phyloP scores from a whole-genome alignment of 768 basidiomycete species.

The Tulasnella sp. region DNA sequence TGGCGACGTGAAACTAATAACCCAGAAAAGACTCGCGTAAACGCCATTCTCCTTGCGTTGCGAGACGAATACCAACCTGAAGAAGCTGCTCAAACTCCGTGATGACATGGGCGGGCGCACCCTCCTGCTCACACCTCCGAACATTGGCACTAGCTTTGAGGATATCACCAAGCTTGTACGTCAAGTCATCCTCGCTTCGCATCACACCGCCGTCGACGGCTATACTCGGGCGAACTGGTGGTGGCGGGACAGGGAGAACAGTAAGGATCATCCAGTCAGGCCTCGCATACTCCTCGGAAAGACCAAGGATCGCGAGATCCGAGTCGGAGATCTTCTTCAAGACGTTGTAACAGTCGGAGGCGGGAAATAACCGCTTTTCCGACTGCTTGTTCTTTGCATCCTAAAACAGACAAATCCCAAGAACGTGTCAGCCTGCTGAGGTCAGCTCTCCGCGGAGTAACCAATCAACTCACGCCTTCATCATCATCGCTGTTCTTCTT shows the following conservation, averaged over 20 bases:
- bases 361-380: slow-evolving; percentile 71
- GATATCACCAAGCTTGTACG: slow-evolving; percentile 94
- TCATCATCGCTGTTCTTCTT: slow-evolving; percentile 92
- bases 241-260: slow-evolving; percentile 93
- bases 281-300: slow-evolving; percentile 90
- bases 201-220: slow-evolving; percentile 94
- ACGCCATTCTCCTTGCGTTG: slow-evolving; percentile 10
- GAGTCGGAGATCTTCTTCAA: slow-evolving; percentile 90
- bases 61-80: slow-evolving; percentile 47
- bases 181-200: slow-evolving; percentile 96
- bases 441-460: slow-evolving; percentile 5
- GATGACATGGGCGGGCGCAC: slow-evolving; percentile 91
- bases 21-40: not conserved
- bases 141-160: slow-evolving; percentile 92
- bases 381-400: slow-evolving; percentile 72
- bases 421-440: slow-evolving; percentile 4
- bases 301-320: slow-evolving; percentile 80
- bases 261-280: slow-evolving; percentile 99
- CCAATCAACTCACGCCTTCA: slow-evolving; percentile 57
- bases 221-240: slow-evolving; percentile 95
- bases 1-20: slow-evolving; percentile 88
- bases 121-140: slow-evolving; percentile 86
- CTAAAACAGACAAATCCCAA: slow-evolving; percentile 30
- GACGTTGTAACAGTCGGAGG: slow-evolving; percentile 85
- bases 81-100: slow-evolving; percentile 92